Evolutionary conservation across 495 filamentous ascomycete species (phyloP).

Genomic region (Hypoxylon rickii): DNA sequence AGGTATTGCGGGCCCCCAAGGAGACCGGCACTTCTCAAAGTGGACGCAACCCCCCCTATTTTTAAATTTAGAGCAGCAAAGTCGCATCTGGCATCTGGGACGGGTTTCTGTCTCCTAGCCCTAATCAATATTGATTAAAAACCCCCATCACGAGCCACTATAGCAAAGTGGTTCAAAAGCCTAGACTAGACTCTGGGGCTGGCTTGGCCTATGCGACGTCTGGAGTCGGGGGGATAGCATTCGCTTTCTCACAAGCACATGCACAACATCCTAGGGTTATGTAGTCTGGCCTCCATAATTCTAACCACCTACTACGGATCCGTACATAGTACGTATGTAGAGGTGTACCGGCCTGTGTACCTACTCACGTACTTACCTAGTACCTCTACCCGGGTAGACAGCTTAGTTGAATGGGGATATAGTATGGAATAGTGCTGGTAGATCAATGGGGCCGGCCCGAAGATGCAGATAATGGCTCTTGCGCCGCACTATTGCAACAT

Average conservation of each 20-base stretch:
- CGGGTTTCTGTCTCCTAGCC: background rate
- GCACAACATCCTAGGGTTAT: conserved; percentile 34
- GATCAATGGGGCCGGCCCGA: conserved; percentile 34
- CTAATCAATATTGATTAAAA: background rate
- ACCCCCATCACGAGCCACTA: background rate
- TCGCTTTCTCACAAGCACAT: conserved; percentile 25
- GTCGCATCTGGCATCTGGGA: conserved; percentile 9
- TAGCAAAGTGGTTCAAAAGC: conserved; percentile 2
- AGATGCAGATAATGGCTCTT: conserved; percentile 28
- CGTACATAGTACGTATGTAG: too few relatives aligned
- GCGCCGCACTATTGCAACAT: conserved; percentile 30
- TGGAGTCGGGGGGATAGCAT: too few relatives aligned
- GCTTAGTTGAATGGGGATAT: too few relatives aligned
- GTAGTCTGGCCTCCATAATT: too few relatives aligned
- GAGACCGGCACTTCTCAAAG: conserved; percentile 23
- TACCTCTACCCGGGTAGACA: too few relatives aligned
- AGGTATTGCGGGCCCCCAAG: too few relatives aligned
- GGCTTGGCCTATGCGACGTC: conserved; percentile 13
- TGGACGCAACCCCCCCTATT: conserved; percentile 17
- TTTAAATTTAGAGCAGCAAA: conserved; percentile 17
- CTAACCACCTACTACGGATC: too few relatives aligned
- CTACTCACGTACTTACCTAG: too few relatives aligned
- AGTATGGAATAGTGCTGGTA: conserved; percentile 18
- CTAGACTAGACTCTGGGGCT: conserved; percentile 11
- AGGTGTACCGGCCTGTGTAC: too few relatives aligned